A percentile compares a stretch with the other conserved stretches of the same genome.
phyloP scores from a whole-genome alignment of 2,329 filamentous ascomycete species.

The Exophiala lecanii-corni region DNA sequence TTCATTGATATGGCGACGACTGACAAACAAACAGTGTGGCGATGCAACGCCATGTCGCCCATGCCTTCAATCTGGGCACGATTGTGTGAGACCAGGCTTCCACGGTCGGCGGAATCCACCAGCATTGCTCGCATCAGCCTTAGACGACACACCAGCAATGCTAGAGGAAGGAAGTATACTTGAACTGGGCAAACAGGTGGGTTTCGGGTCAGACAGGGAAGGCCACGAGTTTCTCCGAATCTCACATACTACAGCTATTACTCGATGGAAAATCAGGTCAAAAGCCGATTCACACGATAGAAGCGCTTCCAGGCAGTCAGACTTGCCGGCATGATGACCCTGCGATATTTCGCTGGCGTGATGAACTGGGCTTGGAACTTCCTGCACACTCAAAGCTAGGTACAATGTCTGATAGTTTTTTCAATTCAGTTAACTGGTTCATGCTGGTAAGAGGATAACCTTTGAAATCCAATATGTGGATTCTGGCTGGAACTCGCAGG shows the following conservation, averaged over 20 bases:
- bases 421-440: slow-evolving; percentile 8
- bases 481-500: neutral
- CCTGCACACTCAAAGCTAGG: neutral
- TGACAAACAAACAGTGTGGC: slow-evolving; percentile 3
- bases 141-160: slow-evolving; percentile 2
- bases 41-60: slow-evolving; percentile 1
- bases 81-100: slow-evolving; percentile 2
- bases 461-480: neutral
- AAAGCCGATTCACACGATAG: neutral
- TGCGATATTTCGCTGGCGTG: slow-evolving; percentile 6
- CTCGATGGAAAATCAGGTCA: neutral
- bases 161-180: slow-evolving; percentile 6
- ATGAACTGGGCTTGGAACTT: slow-evolving; percentile 2
- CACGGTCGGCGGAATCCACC: neutral
- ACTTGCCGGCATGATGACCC: neutral
- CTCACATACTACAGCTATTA: neutral
- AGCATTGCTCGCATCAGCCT: neutral
- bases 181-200: slow-evolving; percentile 3
- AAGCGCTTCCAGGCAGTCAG: slow-evolving; percentile 4
- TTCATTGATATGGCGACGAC: slow-evolving; percentile 2
- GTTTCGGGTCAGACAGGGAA: neutral
- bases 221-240: neutral
- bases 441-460: neutral
- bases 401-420: slow-evolving; percentile 5
- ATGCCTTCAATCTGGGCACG: slow-evolving; percentile 8